Evolutionary conservation across 192 early-diverging fungal genomes (phyloP).

Genomic region (Backusella mclennaniae): DNA sequence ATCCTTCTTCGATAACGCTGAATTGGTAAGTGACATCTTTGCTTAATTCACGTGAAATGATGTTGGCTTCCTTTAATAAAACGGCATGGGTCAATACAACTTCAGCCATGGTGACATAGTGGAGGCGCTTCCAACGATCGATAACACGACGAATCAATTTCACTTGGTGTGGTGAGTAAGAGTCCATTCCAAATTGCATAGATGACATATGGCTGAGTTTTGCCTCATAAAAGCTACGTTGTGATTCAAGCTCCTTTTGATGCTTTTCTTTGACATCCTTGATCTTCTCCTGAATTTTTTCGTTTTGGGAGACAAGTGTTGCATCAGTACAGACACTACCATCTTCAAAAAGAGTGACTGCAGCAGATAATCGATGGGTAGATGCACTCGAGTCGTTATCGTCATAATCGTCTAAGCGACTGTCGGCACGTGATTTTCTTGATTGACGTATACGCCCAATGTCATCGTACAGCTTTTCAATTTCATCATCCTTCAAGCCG

Average conservation of each 20-base stretch:
- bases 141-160: slow-evolving; percentile 39
- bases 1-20: slow-evolving; percentile 63
- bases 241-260: slow-evolving; percentile 44
- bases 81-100: slow-evolving; percentile 63
- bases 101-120: slow-evolving; percentile 62
- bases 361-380: slow-evolving; percentile 5
- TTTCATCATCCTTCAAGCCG: slow-evolving; percentile 54
- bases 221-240: slow-evolving; percentile 55
- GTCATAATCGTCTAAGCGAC: slow-evolving; percentile 31
- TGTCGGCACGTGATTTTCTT: slow-evolving; percentile 50
- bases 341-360: slow-evolving; percentile 22
- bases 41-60: slow-evolving; percentile 78
- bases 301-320: slow-evolving; percentile 19
- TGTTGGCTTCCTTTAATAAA: slow-evolving; percentile 86
- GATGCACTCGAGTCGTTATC: slow-evolving; percentile 12
- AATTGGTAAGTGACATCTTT: slow-evolving; percentile 84
- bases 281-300: slow-evolving; percentile 41
- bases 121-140: slow-evolving; percentile 50
- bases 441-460: slow-evolving; percentile 49
- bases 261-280: slow-evolving; percentile 48
- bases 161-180: slow-evolving; percentile 26
- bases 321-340: slow-evolving; percentile 30
- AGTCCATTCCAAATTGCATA: slow-evolving; percentile 19
- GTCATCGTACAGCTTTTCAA: slow-evolving; percentile 55
- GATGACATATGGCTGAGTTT: slow-evolving; percentile 43